Evolutionary conservation across 176 grass and related monocot genomes (phyloP).

Genomic region (Carex kokanica): DNA sequence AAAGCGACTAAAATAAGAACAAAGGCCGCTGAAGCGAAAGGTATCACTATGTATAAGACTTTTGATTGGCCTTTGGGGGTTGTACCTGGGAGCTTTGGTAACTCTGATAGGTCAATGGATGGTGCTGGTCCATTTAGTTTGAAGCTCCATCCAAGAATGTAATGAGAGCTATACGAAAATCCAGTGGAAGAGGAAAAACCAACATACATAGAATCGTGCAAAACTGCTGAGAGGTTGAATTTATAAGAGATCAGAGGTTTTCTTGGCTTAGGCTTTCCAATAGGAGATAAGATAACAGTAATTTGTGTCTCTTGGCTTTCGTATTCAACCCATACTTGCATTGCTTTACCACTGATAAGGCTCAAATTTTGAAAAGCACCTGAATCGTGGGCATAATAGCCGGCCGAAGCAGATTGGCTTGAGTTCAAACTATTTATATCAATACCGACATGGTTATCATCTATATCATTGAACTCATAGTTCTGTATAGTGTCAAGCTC

Average conservation of each 20-base stretch:
- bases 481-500: constrained; percentile 59
- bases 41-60: constrained; percentile 32
- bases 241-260: constrained; percentile 42
- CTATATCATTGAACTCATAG: constrained; percentile 42
- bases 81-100: constrained; percentile 43
- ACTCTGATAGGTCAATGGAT: constrained; percentile 34
- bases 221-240: constrained; percentile 37
- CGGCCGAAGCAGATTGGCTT: constrained; percentile 12
- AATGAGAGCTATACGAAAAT: constrained; percentile 39
- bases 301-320: constrained; percentile 27
- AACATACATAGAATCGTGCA: constrained; percentile 42
- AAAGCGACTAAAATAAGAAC: constrained; percentile 29
- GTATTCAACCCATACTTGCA: constrained; percentile 85
- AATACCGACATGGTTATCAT: constrained; percentile 62
- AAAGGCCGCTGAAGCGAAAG: constrained; percentile 33
- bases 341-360: constrained; percentile 45
- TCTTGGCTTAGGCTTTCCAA: constrained; percentile 37
- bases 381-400: constrained; percentile 43
- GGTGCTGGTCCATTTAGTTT: constrained; percentile 48
- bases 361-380: constrained; percentile 37
- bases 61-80: constrained; percentile 35
- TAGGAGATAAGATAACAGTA: constrained; percentile 48
- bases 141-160: constrained; percentile 71
- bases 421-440: constrained; percentile 51
- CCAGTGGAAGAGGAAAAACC: constrained; percentile 69